phyloP scores from a whole-genome alignment of 192 early-diverging fungal species.

The Irineochytrium annulatum region DNA sequence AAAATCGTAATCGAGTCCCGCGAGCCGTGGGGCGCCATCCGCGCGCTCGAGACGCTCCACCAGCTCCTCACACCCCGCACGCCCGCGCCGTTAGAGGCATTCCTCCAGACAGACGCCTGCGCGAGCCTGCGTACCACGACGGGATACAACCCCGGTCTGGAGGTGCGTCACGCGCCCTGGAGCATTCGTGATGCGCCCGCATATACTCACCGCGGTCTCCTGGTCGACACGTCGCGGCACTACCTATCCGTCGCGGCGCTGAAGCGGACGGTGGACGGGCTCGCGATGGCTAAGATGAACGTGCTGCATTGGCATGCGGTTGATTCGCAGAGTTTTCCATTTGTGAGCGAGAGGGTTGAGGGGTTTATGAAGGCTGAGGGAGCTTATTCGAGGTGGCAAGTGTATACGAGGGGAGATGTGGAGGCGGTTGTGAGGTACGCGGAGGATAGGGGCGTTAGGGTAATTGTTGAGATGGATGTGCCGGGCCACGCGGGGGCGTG shows the following conservation, averaged over 20 bases:
- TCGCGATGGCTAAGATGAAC: slow-evolving; percentile 20
- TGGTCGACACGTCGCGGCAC: slow-evolving; percentile 37
- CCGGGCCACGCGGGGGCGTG: slow-evolving; percentile 10
- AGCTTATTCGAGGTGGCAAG: slow-evolving; percentile 34
- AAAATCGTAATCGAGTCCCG: slow-evolving; percentile 41
- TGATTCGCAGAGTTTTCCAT: slow-evolving; percentile 28
- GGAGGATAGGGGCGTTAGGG: slow-evolving; percentile 69
- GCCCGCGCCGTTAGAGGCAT: slow-evolving; percentile 3
- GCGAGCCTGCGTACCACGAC: neutral
- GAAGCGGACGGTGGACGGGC: slow-evolving; percentile 18
- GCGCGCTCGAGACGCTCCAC: slow-evolving; percentile 66
- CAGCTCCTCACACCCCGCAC: slow-evolving; percentile 48
- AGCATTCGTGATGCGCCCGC: slow-evolving; percentile 25
- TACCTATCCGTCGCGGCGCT: slow-evolving; percentile 28
- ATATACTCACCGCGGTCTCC: slow-evolving; percentile 23
- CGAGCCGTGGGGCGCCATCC: slow-evolving; percentile 65
- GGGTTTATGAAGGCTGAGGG: neutral
- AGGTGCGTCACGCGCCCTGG: slow-evolving; percentile 5
- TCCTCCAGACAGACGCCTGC: slow-evolving; percentile 4
- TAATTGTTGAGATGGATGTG: slow-evolving; percentile 83
- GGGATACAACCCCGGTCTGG: slow-evolving; percentile 12
- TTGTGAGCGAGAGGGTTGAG: slow-evolving; percentile 1
- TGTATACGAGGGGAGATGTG: slow-evolving; percentile 72
- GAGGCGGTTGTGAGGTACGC: slow-evolving; percentile 68
- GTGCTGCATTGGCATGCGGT: slow-evolving; percentile 39